Conservation (phyloP, 805 yeast species). For the Torulaspora indica region DNA sequence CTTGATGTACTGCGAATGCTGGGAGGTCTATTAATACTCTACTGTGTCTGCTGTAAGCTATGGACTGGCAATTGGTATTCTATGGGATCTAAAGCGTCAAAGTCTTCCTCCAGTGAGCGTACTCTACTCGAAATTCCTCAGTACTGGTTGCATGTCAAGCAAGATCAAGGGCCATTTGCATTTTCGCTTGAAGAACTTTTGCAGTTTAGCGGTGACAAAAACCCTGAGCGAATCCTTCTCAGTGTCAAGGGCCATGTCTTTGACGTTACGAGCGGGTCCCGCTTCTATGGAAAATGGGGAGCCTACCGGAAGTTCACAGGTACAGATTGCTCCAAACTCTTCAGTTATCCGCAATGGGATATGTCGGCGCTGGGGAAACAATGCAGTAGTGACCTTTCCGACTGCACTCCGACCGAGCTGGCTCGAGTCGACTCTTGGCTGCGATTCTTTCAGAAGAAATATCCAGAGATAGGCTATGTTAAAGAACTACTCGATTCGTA, state of each 20-base stretch:
- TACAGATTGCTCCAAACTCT: constrained; percentile 24
- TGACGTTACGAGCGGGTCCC: constrained; percentile 22
- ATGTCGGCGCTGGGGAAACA: constrained; percentile 15
- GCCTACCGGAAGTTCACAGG: constrained; percentile 26
- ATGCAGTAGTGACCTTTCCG: constrained; percentile 15
- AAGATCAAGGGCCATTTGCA: constrained; percentile 8
- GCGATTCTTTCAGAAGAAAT: constrained; percentile 19
- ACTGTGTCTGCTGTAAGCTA: constrained; percentile 10
- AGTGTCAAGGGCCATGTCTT: constrained; percentile 25
- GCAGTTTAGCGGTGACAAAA: constrained; percentile 9
- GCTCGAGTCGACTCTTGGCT: constrained; percentile 22
- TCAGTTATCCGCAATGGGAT: constrained; percentile 22
- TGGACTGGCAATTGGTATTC: constrained; percentile 13
- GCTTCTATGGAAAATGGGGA: constrained; percentile 27
- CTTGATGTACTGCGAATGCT: constrained; percentile 20
- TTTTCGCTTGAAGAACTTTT: constrained; percentile 15
- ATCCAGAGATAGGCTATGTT: constrained; percentile 23
- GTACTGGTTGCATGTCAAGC: constrained; percentile 16
- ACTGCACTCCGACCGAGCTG: constrained; percentile 10
- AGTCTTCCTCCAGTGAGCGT: background rate
- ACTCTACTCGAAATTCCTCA: constrained; percentile 6
- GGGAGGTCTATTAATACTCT: constrained; percentile 14
- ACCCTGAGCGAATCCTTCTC: constrained; percentile 15
- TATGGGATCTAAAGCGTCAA: background rate
- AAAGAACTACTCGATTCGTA: background rate